Percentiles rank a stretch among this genome's conserved stretches.
Evolutionary conservation across 2,329 filamentous ascomycete genomes (phyloP).

Genomic region (Paecilomyces formosus): DNA sequence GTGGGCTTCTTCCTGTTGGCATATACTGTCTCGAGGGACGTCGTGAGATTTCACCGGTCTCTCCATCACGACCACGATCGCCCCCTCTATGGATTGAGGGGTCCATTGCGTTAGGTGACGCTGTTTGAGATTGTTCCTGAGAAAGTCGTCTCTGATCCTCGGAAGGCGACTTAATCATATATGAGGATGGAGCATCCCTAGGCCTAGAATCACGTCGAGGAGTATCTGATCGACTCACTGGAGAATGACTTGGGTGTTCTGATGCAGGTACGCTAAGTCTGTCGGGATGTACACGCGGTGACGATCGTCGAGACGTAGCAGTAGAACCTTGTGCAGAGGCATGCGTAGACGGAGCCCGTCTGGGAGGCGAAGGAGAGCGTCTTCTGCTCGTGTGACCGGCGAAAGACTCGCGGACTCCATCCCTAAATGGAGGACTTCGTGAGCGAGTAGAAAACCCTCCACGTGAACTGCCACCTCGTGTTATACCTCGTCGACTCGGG

Average conservation of each 20-base stretch:
- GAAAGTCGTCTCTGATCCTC: conserved; percentile 4
- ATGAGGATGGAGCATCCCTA: conserved; percentile 6
- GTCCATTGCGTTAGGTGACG: conserved; percentile 12
- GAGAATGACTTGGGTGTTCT: conserved; percentile 22
- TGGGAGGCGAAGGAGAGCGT: conserved; percentile 46
- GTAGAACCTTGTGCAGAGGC: conserved; percentile 48
- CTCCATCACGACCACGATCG: not conserved
- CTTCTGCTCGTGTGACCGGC: conserved; percentile 46
- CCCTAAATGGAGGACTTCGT: conserved; percentile 47
- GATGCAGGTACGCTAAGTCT: conserved; percentile 32
- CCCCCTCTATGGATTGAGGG: not conserved
- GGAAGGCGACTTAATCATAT: conserved; percentile 5
- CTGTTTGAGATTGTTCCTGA: conserved; percentile 8
- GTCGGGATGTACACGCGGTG: conserved; percentile 52
- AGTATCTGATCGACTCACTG: conserved; percentile 13
- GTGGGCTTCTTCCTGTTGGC: conserved; percentile 9
- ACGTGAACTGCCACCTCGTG: conserved; percentile 25
- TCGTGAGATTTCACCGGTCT: conserved; percentile 6
- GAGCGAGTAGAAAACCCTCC: conserved; percentile 40
- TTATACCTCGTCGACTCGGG: conserved; percentile 31
- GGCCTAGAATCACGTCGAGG: conserved; percentile 15
- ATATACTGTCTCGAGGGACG: conserved; percentile 8
- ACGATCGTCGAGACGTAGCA: conserved; percentile 54
- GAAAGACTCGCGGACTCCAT: conserved; percentile 41
- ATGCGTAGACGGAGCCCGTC: conserved; percentile 35